phyloP scores from a whole-genome alignment of 148 eudicot species.

The Amaranthus palmeri region DNA sequence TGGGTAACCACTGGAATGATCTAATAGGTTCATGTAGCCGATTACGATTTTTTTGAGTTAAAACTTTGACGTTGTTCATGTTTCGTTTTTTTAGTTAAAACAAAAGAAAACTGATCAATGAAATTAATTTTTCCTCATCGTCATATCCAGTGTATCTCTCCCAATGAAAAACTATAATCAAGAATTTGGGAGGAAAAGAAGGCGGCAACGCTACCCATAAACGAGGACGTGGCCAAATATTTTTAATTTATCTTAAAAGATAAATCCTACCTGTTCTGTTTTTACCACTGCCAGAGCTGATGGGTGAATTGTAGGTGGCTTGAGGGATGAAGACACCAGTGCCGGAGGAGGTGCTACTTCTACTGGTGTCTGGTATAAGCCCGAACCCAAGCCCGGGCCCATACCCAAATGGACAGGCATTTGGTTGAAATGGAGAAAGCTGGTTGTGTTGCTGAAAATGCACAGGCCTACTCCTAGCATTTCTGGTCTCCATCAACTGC shows the following conservation, averaged over 20 bases:
- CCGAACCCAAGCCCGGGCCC: background rate
- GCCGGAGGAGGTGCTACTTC: constrained; percentile 13
- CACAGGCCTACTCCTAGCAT: constrained; percentile 5
- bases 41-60: too few species aligned
- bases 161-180: background rate
- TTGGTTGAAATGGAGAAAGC: background rate
- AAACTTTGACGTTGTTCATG: too few species aligned
- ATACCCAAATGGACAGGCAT: background rate
- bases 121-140: too few species aligned
- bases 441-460: constrained; percentile 8
- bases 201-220: too few species aligned
- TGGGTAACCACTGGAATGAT: too few species aligned
- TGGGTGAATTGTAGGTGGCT: background rate
- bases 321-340: constrained; percentile 32
- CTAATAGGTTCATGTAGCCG: too few species aligned
- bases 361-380: background rate
- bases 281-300: background rate
- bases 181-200: background rate
- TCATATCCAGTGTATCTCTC: too few species aligned
- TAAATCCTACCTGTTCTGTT: background rate
- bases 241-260: too few species aligned
- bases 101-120: background rate
- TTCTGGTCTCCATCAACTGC: constrained; percentile 10
- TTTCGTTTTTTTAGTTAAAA: too few species aligned
- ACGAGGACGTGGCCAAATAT: too few species aligned